Evolutionary conservation across 2,329 filamentous ascomycete genomes (phyloP), one percentile per base, ranked within the genome.

Genomic region (Fusarium austroafricanum): DNA sequence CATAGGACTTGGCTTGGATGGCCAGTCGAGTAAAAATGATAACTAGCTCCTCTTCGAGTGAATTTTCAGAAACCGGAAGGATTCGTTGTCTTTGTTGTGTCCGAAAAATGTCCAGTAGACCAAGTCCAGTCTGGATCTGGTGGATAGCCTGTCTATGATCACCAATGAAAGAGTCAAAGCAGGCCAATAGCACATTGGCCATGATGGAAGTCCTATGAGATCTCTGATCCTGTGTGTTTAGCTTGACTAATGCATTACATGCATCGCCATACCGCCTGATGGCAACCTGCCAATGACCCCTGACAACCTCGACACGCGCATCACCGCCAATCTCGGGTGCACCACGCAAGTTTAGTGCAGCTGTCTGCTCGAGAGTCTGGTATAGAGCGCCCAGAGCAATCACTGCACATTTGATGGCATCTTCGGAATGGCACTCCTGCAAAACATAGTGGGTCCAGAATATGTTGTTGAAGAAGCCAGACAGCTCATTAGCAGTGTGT

Each of bases 91-190:
- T 78, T 35, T 82, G 80, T 58, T 86, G 82, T 10, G 77, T 79
- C 9, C 84, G 82, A 18, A 88, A 76, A 39, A 82, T 81, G 51
- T 89, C 85, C 17, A 90, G 75, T 3, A 90, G 75, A 6, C 79
- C 75, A 21, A 90, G 79, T 2, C 88, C 88, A 8, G 78, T 83
- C 71, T 89, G 87, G 39, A 90, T 89, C 71, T 90, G 88, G 15
- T 76, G 71, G 49, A 90, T 89, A 39, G 87, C 87, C 66, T 87
- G 85, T 67, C 81, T 84, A 72, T 90, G 87, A 62, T 90, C 84
- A 18, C 88, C 88, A 29, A 89, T 85, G 71, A 90, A 90, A 2
- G 87, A 89, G 75, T 91, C 88, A 64, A 91, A 91, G 75, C 87
- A 90, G n/a, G 87, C 86, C 47, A 91, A 81, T 37, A 91, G 79